Conservation (phyloP, 2,329 filamentous ascomycete genomes). For the Achaetomium macrosporum region DNA sequence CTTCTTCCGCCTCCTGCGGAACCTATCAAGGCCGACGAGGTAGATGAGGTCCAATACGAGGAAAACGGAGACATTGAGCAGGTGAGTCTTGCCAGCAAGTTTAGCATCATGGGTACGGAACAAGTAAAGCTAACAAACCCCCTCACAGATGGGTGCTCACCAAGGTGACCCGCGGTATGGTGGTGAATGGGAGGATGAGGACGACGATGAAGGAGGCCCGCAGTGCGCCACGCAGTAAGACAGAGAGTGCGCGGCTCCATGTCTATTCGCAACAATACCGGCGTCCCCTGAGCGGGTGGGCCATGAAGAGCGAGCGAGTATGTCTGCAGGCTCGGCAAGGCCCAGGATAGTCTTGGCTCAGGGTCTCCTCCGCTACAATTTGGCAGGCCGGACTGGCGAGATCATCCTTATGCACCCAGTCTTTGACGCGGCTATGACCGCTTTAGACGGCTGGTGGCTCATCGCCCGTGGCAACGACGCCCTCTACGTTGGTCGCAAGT, state of each 20-base stretch:
- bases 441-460: neutral
- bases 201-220: conserved; percentile 55
- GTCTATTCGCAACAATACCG: conserved; percentile 1
- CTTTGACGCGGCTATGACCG: neutral
- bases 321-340: neutral
- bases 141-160: conserved; percentile 60
- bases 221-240: conserved; percentile 69
- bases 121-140: conserved; percentile 9
- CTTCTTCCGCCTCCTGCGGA: conserved; percentile 63
- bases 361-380: neutral
- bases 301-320: neutral
- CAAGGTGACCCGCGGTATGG: conserved; percentile 62
- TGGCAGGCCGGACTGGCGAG: neutral
- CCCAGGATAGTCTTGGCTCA: neutral
- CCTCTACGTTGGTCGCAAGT: neutral
- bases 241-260: conserved; percentile 18
- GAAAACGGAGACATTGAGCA: conserved; percentile 78
- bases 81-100: conserved; percentile 37
- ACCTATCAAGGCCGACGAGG: conserved; percentile 62
- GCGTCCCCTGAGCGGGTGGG: neutral
- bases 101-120: neutral
- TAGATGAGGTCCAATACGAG: conserved; percentile 86
- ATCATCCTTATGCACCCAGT: neutral
- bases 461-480: neutral
- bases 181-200: conserved; percentile 65